Conservation (phyloP, 306 rosid genomes). For the Rosa rugosa region DNA sequence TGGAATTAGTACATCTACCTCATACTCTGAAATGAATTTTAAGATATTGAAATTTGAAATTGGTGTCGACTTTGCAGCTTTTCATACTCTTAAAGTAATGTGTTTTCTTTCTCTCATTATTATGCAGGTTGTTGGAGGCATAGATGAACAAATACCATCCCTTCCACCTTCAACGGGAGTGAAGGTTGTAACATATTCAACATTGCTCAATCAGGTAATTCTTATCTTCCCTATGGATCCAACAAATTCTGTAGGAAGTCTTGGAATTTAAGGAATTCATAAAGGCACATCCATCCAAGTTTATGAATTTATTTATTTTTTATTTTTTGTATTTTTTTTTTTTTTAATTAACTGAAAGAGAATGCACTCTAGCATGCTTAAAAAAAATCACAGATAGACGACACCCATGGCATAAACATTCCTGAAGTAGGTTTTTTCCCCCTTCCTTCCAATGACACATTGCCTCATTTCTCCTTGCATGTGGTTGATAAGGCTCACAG, state of each 20-base stretch:
- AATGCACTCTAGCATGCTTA: neutral
- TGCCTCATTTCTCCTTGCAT: neutral
- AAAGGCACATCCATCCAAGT: neutral
- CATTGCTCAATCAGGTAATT: constrained; percentile 73
- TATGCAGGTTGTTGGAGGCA: constrained; percentile 82
- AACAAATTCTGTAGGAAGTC: neutral
- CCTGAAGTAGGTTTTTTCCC: neutral
- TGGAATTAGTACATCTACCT: neutral
- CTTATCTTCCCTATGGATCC: constrained; percentile 24
- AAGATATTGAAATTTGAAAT: neutral
- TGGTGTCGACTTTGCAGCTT: neutral
- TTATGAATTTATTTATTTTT: neutral
- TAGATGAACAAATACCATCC: constrained; percentile 80
- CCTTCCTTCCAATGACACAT: neutral
- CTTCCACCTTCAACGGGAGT: constrained; percentile 82
- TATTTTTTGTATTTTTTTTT: neutral
- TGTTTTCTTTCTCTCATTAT: constrained; percentile 20
- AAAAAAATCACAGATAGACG: neutral
- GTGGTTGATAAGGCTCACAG: neutral
- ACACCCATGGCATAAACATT: neutral
- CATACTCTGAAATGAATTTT: constrained; percentile 20
- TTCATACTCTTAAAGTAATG: constrained; percentile 3
- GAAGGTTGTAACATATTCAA: constrained; percentile 70
- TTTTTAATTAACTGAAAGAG: neutral
- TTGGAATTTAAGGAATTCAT: neutral